These are phyloP conservation scores for Sclerotinia minor DNA, from an alignment of 2,329 filamentous ascomycete genomes.

Conservation along the genomic window DNA sequence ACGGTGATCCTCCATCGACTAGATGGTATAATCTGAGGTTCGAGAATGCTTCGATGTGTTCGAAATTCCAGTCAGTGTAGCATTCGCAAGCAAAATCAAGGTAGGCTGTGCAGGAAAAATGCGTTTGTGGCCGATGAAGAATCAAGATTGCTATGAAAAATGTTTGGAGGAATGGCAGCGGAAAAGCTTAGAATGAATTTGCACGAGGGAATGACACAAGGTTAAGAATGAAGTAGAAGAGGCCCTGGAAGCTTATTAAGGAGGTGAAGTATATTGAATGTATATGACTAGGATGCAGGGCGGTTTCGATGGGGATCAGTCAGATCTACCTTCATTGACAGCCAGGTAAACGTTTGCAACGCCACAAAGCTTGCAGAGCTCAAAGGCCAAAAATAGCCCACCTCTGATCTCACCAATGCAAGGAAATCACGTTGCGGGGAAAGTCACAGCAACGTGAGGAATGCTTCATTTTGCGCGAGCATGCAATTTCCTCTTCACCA, in stretches of 20 bases:
- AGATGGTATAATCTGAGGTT: constrained; percentile 16
- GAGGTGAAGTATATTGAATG: constrained; percentile 22
- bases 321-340: constrained; percentile 27
- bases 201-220: constrained; percentile 38
- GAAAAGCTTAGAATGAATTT: constrained; percentile 28
- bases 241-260: constrained; percentile 37
- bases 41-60: constrained; percentile 39
- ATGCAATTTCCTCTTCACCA: constrained; percentile 31
- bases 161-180: constrained; percentile 41
- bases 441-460: constrained; percentile 33
- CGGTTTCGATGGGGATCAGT: constrained; percentile 32
- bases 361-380: constrained; percentile 26
- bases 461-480: constrained; percentile 38
- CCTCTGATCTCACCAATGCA: constrained; percentile 31
- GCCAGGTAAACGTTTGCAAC: constrained; percentile 28
- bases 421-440: constrained; percentile 31
- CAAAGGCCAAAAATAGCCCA: constrained; percentile 21
- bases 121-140: constrained; percentile 33
- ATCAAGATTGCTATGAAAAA: constrained; percentile 41
- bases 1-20: constrained; percentile 37
- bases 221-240: constrained; percentile 41
- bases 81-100: constrained; percentile 26
- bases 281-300: constrained; percentile 33
- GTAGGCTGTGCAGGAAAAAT: constrained; percentile 31
- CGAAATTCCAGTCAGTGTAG: constrained; percentile 28